These are phyloP conservation scores for Schoenoplectus tabernaemontani DNA, from an alignment of 202 grass and related monocot species.

Conservation along the genomic window DNA sequence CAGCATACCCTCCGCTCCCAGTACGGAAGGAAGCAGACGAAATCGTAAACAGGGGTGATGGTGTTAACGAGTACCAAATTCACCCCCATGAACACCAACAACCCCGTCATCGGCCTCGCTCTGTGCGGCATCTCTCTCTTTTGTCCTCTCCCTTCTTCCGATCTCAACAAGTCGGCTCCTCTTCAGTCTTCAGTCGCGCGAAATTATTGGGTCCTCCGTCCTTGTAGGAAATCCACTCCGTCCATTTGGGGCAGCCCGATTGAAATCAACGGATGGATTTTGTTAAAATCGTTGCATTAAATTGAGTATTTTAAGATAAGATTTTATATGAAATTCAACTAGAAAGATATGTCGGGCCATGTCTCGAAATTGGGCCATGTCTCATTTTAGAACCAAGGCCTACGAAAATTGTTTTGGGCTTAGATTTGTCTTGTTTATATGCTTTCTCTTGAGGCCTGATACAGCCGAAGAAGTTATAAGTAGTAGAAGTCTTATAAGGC, in stretches of 20 bases:
- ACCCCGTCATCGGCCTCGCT: constrained; percentile 53
- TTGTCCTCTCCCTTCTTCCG: too few relatives aligned
- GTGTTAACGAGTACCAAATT: constrained; percentile 68
- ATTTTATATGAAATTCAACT: too few relatives aligned
- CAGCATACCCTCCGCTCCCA: constrained; percentile 76
- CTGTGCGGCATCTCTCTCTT: constrained; percentile 59
- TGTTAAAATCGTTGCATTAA: too few relatives aligned
- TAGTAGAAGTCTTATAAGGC: neutral
- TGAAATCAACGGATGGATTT: neutral
- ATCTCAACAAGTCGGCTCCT: neutral
- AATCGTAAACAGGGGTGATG: constrained; percentile 72
- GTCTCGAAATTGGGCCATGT: too few relatives aligned
- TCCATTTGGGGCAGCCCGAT: neutral
- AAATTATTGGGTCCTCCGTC: neutral
- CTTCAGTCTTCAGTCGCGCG: neutral
- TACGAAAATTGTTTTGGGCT: neutral
- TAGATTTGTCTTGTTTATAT: too few relatives aligned
- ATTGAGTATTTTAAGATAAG: too few relatives aligned
- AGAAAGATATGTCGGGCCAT: neutral
- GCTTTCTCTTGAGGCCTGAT: too few relatives aligned
- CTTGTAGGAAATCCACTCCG: too few relatives aligned
- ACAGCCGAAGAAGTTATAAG: neutral
- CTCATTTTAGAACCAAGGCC: neutral
- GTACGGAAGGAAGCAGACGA: constrained; percentile 76
- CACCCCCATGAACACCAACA: constrained; percentile 63